phyloP scores from a whole-genome alignment of 225 moss, liverwort and hornwort species.

The Marchantia paleacea region DNA sequence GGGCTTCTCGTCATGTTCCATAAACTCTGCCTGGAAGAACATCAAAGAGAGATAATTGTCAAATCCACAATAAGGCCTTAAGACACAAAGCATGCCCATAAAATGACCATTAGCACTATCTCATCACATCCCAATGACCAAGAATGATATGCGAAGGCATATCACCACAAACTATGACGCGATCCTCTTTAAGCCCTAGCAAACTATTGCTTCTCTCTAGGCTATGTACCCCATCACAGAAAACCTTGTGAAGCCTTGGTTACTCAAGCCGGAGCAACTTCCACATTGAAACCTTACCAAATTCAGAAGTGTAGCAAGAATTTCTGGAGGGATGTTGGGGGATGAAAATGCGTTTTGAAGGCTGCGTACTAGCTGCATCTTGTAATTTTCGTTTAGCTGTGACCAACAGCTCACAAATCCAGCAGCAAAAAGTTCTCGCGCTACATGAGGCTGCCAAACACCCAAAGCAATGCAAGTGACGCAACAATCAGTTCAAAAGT shows the following conservation, averaged over 20 bases:
- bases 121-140: not conserved
- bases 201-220: too few relatives aligned
- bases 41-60: not conserved
- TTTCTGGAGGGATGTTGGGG: conserved; percentile 97
- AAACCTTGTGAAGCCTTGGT: too few relatives aligned
- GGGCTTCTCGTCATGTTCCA: conserved; percentile 98
- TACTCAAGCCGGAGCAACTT: too few relatives aligned
- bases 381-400: conserved; percentile 68
- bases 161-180: too few relatives aligned
- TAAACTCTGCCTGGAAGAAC: conserved; percentile 77
- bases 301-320: conserved; percentile 88
- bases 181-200: too few relatives aligned
- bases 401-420: conserved; percentile 99
- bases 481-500: not conserved
- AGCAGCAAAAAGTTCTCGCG: conserved; percentile 91
- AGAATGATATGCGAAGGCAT: too few relatives aligned
- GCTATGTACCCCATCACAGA: too few relatives aligned
- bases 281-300: conserved; percentile 48
- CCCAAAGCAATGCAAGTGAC: not conserved
- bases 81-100: too few relatives aligned
- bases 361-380: conserved; percentile 86
- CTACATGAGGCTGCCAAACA: conserved; percentile 78
- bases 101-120: too few relatives aligned
- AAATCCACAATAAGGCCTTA: not conserved
- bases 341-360: conserved; percentile 96